phyloP scores from a whole-genome alignment of 805 yeast genomes.

The Zygosaccharomyces lentus region DNA sequence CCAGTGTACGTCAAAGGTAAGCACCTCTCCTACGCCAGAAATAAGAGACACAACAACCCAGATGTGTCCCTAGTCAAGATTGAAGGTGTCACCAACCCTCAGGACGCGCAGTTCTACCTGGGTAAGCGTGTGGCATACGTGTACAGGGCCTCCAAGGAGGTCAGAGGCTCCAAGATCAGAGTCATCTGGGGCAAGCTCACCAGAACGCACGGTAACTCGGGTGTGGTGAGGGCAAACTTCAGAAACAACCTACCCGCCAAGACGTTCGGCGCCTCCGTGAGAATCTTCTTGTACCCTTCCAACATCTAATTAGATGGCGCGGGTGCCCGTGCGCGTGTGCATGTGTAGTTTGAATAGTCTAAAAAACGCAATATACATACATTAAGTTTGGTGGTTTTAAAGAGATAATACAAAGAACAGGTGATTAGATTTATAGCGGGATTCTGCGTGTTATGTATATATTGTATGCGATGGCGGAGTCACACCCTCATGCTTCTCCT shows the following conservation, averaged over 20 bases:
- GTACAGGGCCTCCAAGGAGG: conserved; percentile 97
- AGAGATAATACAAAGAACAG: no score
- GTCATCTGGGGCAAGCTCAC: conserved; percentile 99
- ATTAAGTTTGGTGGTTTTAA: background rate
- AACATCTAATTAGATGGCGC: conserved; percentile 67
- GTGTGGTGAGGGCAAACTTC: conserved; percentile 98
- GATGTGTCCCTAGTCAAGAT: conserved; percentile 93
- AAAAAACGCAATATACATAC: conserved; percentile 4
- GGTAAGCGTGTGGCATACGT: conserved; percentile 99
- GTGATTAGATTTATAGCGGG: background rate
- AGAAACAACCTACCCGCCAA: conserved; percentile 98
- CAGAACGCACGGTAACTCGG: conserved; percentile 98
- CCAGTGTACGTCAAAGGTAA: conserved; percentile 99
- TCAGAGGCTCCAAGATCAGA: conserved; percentile 98
- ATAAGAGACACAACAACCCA: conserved; percentile 97
- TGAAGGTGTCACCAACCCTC: conserved; percentile 89
- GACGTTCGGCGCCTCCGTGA: conserved; percentile 99
- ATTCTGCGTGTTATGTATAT: background rate
- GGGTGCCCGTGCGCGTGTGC: conserved; percentile 1
- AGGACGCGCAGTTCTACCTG: conserved; percentile 97
- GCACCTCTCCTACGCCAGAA: conserved; percentile 99
- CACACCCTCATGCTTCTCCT: conserved; percentile 48
- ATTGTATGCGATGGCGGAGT: conserved; percentile 1
- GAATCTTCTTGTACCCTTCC: conserved; percentile 99
- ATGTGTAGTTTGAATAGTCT: conserved; percentile 1